A percentile compares a stretch with the other conserved stretches of the same genome.
These are phyloP conservation scores for Hebeloma cylindrosporum DNA, from an alignment of 768 basidiomycete genomes.

Conservation along the genomic window DNA sequence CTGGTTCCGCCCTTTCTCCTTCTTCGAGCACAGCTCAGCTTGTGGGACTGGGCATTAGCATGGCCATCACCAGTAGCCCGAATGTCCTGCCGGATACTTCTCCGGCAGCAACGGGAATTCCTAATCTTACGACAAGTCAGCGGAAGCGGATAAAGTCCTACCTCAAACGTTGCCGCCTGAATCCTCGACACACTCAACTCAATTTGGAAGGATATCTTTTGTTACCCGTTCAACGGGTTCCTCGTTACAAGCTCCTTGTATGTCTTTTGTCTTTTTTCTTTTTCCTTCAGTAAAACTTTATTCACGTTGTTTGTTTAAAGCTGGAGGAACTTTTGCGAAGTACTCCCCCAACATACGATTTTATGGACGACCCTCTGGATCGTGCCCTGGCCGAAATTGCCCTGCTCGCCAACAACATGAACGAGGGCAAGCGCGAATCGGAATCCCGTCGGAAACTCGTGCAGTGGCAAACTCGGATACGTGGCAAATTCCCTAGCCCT, in stretches of 20 bases:
- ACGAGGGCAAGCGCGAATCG: constrained; percentile 95
- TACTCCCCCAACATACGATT: constrained; percentile 75
- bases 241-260: constrained; percentile 92
- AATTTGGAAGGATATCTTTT: constrained; percentile 93
- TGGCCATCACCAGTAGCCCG: constrained; percentile 52
- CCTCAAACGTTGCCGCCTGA: constrained; percentile 85
- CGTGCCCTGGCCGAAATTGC: constrained; percentile 87
- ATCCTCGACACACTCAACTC: constrained; percentile 90
- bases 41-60: constrained; percentile 56
- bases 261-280: constrained; percentile 28
- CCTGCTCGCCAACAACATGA: constrained; percentile 90
- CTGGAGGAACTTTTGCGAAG: constrained; percentile 84
- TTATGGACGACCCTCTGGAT: constrained; percentile 80
- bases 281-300: constrained; percentile 10
- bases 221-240: constrained; percentile 94
- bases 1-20: constrained; percentile 52
- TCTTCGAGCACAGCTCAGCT: constrained; percentile 63
- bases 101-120: constrained; percentile 42
- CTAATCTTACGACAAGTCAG: constrained; percentile 73
- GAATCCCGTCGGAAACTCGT: constrained; percentile 91
- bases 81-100: constrained; percentile 39
- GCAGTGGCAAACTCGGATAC: constrained; percentile 86
- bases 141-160: constrained; percentile 86
- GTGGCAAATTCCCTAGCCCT: constrained; percentile 93
- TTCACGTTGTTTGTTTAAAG: constrained; percentile 34